Percentiles rank a stretch among this genome's conserved stretches.
These are phyloP conservation scores for Aethionema arabicum DNA, from an alignment of 345 rosid species.

Conservation along the genomic window DNA sequence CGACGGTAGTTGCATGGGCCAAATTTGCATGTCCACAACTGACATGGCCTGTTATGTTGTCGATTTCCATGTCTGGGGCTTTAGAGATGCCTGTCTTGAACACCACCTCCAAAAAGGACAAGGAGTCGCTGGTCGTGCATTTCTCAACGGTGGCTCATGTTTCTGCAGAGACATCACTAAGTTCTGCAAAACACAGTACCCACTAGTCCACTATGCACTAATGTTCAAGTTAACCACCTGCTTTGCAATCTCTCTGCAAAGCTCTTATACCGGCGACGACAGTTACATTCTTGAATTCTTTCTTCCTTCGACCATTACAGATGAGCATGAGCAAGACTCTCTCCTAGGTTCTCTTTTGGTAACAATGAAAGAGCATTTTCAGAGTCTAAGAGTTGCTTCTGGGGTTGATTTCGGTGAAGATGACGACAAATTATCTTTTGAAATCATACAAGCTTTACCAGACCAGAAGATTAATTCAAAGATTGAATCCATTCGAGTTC, in stretches of 20 bases:
- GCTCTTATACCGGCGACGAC: conserved; percentile 77
- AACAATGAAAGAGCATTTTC: conserved; percentile 80
- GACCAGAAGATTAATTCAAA: conserved; percentile 48
- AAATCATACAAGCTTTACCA: conserved; percentile 54
- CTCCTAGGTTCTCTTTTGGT: conserved; percentile 63
- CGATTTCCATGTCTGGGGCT: conserved; percentile 89
- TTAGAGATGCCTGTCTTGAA: conserved; percentile 83
- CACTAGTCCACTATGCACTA: conserved; percentile 87
- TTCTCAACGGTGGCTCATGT: conserved; percentile 70
- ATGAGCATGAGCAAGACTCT: conserved; percentile 46
- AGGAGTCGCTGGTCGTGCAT: conserved; percentile 92
- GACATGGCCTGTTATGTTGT: conserved; percentile 82
- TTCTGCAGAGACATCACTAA: conserved; percentile 70
- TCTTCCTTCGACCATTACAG: conserved; percentile 55
- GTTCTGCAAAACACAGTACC: conserved; percentile 82
- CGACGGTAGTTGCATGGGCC: conserved; percentile 87
- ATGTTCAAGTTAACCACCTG: conserved; percentile 71
- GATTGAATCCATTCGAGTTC: conserved; percentile 51
- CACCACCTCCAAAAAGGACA: conserved; percentile 96
- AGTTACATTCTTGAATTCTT: conserved; percentile 85
- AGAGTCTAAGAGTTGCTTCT: conserved; percentile 78
- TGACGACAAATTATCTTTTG: conserved; percentile 50
- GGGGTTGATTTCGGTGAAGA: conserved; percentile 64
- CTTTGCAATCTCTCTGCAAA: conserved; percentile 81
- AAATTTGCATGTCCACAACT: conserved; percentile 89